Evolutionary conservation across 2,329 filamentous ascomycete species (phyloP).

Genomic region (Xylaria sp.): DNA sequence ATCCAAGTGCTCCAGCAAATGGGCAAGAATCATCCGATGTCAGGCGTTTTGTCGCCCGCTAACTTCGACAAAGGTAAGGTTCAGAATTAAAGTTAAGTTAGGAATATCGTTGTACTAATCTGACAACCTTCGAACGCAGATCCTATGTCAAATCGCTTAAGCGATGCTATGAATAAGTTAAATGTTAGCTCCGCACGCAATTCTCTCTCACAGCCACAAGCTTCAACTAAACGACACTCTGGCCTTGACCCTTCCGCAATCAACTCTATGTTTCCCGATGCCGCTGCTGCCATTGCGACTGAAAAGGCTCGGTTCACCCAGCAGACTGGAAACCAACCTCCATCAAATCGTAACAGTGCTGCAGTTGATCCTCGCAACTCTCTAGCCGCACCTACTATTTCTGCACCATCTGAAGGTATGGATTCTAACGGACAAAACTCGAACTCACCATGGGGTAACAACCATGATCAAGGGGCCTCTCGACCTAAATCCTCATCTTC

Average conservation of each 20-base stretch:
- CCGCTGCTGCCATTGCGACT: conserved; percentile 96
- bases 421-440: conserved; percentile 73
- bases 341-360: conserved; percentile 92
- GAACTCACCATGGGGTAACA: conserved; percentile 82
- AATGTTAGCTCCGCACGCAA: conserved; percentile 88
- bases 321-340: conserved; percentile 87
- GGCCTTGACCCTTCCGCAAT: conserved; percentile 93
- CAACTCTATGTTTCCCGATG: conserved; percentile 99
- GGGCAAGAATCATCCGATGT: conserved; percentile 98
- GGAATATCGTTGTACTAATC: conserved; percentile 19
- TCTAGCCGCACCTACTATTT: conserved; percentile 78
- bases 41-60: conserved; percentile 90
- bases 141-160: conserved; percentile 95
- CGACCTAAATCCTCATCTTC: conserved; percentile 83
- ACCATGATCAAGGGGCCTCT: conserved; percentile 61
- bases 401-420: conserved; percentile 70
- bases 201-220: conserved; percentile 82
- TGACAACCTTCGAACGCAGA: conserved; percentile 64
- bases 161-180: conserved; percentile 95
- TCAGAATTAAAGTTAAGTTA: neutral
- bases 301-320: conserved; percentile 98
- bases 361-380: conserved; percentile 81
- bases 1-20: conserved; percentile 99
- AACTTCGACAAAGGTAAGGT: conserved; percentile 92
- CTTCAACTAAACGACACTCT: conserved; percentile 88